Conservation (phyloP, 2,329 filamentous ascomycete species). For the Phialophora tarda region DNA sequence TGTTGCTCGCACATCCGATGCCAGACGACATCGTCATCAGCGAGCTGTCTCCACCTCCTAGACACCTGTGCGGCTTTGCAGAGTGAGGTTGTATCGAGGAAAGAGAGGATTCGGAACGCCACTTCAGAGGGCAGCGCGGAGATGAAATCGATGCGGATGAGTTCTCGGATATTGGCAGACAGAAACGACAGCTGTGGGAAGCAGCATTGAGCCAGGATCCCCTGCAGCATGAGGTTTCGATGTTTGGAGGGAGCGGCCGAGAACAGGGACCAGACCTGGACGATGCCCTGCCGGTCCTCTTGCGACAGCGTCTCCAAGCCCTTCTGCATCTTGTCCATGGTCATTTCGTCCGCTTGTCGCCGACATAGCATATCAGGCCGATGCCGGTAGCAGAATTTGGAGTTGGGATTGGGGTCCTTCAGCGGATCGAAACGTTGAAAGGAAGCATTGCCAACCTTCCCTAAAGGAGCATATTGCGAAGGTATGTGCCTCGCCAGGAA, state of each 20-base stretch:
- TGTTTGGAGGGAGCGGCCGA: constrained; percentile 93
- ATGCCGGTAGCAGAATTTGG: constrained; percentile 95
- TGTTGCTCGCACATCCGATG: constrained; percentile 98
- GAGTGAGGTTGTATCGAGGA: constrained; percentile 88
- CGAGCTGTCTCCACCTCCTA: constrained; percentile 80
- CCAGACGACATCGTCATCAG: constrained; percentile 98
- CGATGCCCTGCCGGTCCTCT: constrained; percentile 91
- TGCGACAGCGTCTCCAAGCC: constrained; percentile 81
- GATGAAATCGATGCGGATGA: constrained; percentile 97
- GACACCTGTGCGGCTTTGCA: constrained; percentile 97
- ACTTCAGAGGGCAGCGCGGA: constrained; percentile 86
- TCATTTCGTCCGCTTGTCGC: constrained; percentile 88
- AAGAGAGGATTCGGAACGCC: constrained; percentile 89
- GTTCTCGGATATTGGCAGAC: constrained; percentile 85
- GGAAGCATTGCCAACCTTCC: constrained; percentile 44
- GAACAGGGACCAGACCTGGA: constrained; percentile 97
- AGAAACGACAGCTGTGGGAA: constrained; percentile 96
- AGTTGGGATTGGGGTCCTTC: constrained; percentile 64
- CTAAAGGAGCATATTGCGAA: constrained; percentile 80
- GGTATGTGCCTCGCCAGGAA: constrained; percentile 93
- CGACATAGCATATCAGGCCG: constrained; percentile 92
- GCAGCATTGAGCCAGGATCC: constrained; percentile 94
- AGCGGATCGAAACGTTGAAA: constrained; percentile 18
- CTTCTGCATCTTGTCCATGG: constrained; percentile 92
- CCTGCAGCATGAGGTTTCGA: constrained; percentile 93